Base-by-base conservation (phyloP, 2,329 filamentous ascomycete species). In the Pseudopithomyces chartarum region DNA sequence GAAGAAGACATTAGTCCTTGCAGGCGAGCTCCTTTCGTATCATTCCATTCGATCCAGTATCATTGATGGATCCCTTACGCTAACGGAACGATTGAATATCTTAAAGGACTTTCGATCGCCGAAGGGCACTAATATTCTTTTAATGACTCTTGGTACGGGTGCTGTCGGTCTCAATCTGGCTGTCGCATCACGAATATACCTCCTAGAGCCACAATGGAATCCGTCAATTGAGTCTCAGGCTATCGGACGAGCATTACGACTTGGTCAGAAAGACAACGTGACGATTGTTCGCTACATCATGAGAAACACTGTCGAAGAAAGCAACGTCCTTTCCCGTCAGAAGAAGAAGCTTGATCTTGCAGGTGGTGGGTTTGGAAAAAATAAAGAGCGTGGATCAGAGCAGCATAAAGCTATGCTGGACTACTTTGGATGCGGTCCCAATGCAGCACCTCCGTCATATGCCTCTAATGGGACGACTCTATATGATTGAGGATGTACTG, bases 1-100 rank as follows among this genome's bases (percentile, higher is more conserved):
- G 74, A 75, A 65, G 11, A 71, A 68, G 22, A 74, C 68, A 42
- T 59, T 76, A 2, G 65, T 71, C 48, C 45, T 74, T 43, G 53
- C 73, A 13, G 65, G 62, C 33, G 51, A 56, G 29, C 60, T 72
- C 17, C 59, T 73, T 32, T 51, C 23, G 5, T 54, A 50, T n/a
- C 49, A 64, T 15, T 38, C 44, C 20, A 64, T 76, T 36, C 58
- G 20, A 40, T 70, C 62, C 44, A n/a, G 36, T 33, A 52, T 59
- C 20, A 60, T 66, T 23, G 53, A 68, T 32, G 65, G 65, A 22
- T 54, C 54, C 11, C 32, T 65, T n/a, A 33, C 48, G 6, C 26
- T 58, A 7, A 57, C 47, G 1, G 39, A 64, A n/a, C 42, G 65
- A 23, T 47, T 56, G n/a, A 57, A 49, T 34, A 58, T 52, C 1